Evolutionary conservation across 768 basidiomycete species (phyloP).

Genomic region (Dentipellis sp.): DNA sequence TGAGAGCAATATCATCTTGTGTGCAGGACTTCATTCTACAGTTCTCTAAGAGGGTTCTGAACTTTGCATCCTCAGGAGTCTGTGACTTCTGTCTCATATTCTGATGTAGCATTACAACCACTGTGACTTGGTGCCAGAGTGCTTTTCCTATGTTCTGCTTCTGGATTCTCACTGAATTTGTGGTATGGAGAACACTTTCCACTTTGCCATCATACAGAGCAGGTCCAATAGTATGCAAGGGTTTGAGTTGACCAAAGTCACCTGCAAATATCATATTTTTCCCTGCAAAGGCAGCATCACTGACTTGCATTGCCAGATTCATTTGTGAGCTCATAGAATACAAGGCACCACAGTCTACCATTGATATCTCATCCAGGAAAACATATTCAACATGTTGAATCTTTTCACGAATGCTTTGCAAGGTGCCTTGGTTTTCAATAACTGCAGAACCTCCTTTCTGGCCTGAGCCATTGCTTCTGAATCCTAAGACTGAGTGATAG

Average conservation of each 20-base stretch:
- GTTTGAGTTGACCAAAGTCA: conserved; percentile 37
- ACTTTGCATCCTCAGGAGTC: conserved; percentile 18
- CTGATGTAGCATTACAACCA: conserved; percentile 14
- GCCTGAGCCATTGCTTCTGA: not conserved
- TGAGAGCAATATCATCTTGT: conserved; percentile 25
- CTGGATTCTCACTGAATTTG: conserved; percentile 3
- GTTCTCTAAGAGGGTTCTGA: conserved; percentile 25
- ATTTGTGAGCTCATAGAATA: conserved; percentile 20
- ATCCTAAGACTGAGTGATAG: conserved; percentile 13
- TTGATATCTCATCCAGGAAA: conserved; percentile 36
- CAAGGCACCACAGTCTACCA: conserved; percentile 25
- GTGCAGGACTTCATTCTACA: conserved; percentile 32
- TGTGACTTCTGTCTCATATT: conserved; percentile 12
- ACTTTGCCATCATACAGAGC: conserved; percentile 15
- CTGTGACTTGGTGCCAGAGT: conserved; percentile 13
- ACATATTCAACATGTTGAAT: conserved; percentile 27
- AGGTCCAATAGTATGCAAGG: conserved; percentile 7
- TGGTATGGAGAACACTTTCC: not conserved
- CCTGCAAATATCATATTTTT: conserved; percentile 35
- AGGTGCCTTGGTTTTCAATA: not conserved
- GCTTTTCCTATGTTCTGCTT: conserved; percentile 11
- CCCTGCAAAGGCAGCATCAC: conserved; percentile 25
- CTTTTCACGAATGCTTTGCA: not conserved
- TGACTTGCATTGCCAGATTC: conserved; percentile 7
- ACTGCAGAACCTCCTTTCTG: not conserved